Base-by-base conservation (phyloP, 2,329 filamentous ascomycete genomes). In the Magnaporthiopsis rhizophila region DNA sequence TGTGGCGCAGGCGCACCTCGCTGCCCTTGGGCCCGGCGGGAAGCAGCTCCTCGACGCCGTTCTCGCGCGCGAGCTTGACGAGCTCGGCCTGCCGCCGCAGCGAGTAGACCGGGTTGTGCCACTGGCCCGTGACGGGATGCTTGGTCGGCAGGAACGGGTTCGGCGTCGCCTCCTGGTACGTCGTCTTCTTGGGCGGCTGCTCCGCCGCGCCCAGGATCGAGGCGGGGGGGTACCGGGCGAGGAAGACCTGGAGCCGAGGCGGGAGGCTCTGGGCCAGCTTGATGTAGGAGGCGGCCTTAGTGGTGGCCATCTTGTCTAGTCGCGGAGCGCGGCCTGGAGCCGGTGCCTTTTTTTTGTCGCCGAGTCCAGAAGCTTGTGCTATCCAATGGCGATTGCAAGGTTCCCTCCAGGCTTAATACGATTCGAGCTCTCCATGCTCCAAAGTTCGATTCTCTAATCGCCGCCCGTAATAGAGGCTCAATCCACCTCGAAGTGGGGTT, bases 1-100 rank as follows among this genome's bases (percentile, higher is more conserved):
- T 81, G 75, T 87, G 85, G 71, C 86, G 83, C 72, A 92, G 83
- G 75, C 83, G 87, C 74, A 85, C 83, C 69, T 87, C 89, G 2
- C 88, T 89, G 70, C 87, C 87, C 84, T 97, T 97, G 65, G 81
- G 81, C 13, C 89, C 90, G 69, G 84, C 84, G 0, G 93, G 93
- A 66, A 97, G 78, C 69, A 97, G 79, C 67, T 92, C 88, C 75
- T 93, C 89, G 3, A 97, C 89, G 64, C 90, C 90, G 76, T 93
- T 84, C 71, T 89, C 81, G 65, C 84, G 80, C 5, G 95, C 93
- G 71, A 98, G 77, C 78, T 96, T 96, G 71, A 95, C 90, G 30
- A 99, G 83, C 71, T 97, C 91, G 30, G 93, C 93, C 81, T 99
- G 95, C 67, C 91, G 85, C 64, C 95, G 86, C 69, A 96, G 82